Base-by-base conservation (phyloP, 495 filamentous ascomycete genomes). In the Penicillium ucsense region DNA sequence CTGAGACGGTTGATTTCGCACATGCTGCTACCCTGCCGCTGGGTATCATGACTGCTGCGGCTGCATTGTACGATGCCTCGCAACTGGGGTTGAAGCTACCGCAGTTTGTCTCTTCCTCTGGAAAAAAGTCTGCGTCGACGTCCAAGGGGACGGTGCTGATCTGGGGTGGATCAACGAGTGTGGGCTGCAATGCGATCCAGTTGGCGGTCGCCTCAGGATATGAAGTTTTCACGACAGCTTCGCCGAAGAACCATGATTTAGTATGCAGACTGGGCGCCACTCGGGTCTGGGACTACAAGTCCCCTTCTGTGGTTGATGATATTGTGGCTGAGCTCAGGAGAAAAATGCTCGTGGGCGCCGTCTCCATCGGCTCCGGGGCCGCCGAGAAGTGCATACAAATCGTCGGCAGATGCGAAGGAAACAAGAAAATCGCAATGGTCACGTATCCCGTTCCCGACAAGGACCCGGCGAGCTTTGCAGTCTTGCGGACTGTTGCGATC, bases 111-210 rank as follows among this genome's bases (percentile, higher is more conserved):
- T 20, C 20, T 20, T 20, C 20, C 20, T 20, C 20, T 20, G 1
- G 12, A 37, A 9, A 9, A 2, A 37, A n/a, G 35, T 11, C 5
- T 9, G 9, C 35, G 39, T 49, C 66, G 1, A 65, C 50, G 1
- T 67, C 61, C 3, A 54, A 78, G 44, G 20, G 20, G 20, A 63
- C 58, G 1, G 38, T 85, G 0, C 56, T 55, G 2, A 40, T 55
- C 7, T 51, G 42, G 38, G 81, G 81, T 31, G 82, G 80, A 32
- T 68, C 75, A 4, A 68, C 70, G 3, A 76, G 74, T 31, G 76
- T 85, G 5, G 83, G 83, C 7, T 64, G 69, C 56, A 74, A 73
- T 45, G 78, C 76, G 0, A 81, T 84, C 46, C 84, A 86, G 55
- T 72, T 83, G 20, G 79, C 77, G 4, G 61, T 63, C 1, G 73